These are phyloP conservation scores for Termitomyces sp. DNA, from an alignment of 768 basidiomycete genomes.

Conservation along the genomic window DNA sequence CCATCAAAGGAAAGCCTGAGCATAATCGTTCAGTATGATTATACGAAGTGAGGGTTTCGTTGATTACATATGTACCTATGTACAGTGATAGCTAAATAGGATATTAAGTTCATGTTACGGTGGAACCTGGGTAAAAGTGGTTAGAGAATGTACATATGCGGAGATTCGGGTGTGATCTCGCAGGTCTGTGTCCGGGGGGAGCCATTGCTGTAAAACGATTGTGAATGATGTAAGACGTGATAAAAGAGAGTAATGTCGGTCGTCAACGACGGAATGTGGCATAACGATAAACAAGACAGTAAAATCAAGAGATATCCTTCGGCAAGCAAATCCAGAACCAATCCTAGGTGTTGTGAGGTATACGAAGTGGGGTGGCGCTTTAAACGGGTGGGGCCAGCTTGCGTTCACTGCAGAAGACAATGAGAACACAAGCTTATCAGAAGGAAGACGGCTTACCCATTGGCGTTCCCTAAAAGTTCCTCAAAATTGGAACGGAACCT, in stretches of 20 bases:
- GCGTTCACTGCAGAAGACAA: conserved; percentile 11
- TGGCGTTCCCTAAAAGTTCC: conserved; percentile 38
- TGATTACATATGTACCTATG: neutral
- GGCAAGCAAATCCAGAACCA: neutral
- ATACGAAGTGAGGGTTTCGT: neutral
- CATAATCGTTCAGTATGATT: neutral
- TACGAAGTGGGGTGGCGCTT: neutral
- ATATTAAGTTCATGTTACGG: neutral
- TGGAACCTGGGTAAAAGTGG: neutral
- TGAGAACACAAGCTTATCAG: neutral
- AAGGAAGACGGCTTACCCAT: conserved; percentile 22
- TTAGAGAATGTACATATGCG: neutral
- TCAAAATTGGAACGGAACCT: conserved; percentile 38
- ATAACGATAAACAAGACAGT: neutral
- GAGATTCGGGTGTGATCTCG: neutral
- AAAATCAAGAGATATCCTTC: neutral
- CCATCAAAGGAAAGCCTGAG: neutral
- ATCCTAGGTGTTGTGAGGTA: neutral
- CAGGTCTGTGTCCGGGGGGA: neutral
- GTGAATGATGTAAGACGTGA: neutral
- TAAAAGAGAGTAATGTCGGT: neutral
- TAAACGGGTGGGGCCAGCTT: conserved; percentile 11
- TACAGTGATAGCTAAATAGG: neutral
- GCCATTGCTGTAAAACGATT: neutral
- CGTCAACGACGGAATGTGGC: neutral